Conservation (phyloP, 2,329 filamentous ascomycete species). For the Clonostachys sp. region DNA sequence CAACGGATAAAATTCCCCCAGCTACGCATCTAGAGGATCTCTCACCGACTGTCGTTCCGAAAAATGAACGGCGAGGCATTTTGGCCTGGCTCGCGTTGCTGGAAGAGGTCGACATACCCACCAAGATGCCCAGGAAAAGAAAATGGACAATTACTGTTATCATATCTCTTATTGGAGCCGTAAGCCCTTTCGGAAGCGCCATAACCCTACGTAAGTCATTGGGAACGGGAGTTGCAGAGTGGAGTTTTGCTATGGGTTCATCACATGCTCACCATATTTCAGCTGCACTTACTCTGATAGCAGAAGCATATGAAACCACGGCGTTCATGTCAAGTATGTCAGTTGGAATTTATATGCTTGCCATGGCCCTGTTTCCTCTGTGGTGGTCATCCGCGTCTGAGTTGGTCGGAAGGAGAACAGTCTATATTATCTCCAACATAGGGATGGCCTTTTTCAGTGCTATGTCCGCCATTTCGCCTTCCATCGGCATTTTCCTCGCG, state of each 20-base stretch:
- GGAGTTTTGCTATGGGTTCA: not conserved
- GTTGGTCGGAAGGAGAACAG: slow-evolving; percentile 65
- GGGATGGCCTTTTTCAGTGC: slow-evolving; percentile 69
- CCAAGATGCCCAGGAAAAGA: slow-evolving; percentile 64
- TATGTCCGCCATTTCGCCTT: slow-evolving; percentile 62
- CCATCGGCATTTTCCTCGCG: slow-evolving; percentile 71
- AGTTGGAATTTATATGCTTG: slow-evolving; percentile 76
- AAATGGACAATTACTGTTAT: slow-evolving; percentile 85
- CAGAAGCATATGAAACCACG: slow-evolving; percentile 55
- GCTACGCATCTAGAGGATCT: too few relatives aligned
- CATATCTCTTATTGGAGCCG: slow-evolving; percentile 71
- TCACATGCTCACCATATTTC: not conserved
- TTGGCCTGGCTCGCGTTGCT: slow-evolving; percentile 67
- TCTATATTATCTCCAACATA: slow-evolving; percentile 71
- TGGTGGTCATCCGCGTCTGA: slow-evolving; percentile 88
- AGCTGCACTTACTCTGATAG: slow-evolving; percentile 67
- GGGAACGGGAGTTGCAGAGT: not conserved
- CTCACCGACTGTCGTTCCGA: slow-evolving; percentile 30
- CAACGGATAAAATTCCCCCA: too few relatives aligned
- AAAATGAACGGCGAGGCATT: slow-evolving; percentile 60
- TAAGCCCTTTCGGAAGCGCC: slow-evolving; percentile 76
- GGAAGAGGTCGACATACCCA: slow-evolving; percentile 74
- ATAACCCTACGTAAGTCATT: slow-evolving; percentile 70
- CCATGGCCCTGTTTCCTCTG: slow-evolving; percentile 78
- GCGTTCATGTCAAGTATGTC: slow-evolving; percentile 69